Evolutionary conservation across 2,329 filamentous ascomycete species (phyloP), one percentile per base, ranked within the genome.

Genomic region (Curvularia spicifera): DNA sequence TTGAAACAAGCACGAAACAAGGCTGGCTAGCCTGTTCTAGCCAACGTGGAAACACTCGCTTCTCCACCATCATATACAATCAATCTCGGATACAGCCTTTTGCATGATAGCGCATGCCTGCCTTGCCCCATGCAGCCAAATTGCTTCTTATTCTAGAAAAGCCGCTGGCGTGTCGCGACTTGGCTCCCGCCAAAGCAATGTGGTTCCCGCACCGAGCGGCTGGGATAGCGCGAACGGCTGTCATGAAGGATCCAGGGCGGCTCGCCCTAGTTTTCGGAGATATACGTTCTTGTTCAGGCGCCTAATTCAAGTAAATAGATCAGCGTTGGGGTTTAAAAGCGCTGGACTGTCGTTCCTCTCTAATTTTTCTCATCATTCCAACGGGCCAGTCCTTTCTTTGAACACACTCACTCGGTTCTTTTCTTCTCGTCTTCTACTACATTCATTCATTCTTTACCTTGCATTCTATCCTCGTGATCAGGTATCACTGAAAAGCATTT

Each of bases 381-480:
- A 61, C 61, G 51, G 63, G 62, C 65, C 62, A 68, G 67, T 65
- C 64, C 63, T 68, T 57, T 60, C 44, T 49, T 60, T 50, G 28
- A 56, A 59, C 64, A 58, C 62, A 61, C 60, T 68, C 63, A 46
- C 66, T 68, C 50, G 9, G 12, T 37, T 55, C 49, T 42, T 51
- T 53, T 37, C 33, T 37, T 37, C 33, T 37, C 15, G 33, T 37
- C 33, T 53, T 51, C 26, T 35, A 47, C 53, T 42, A 57, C 57
- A 58, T 60, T 61, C 59, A 53, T 50, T 58, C 59, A 18, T 18
- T 18, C 18, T 57, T 53, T 60, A 57, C 47, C 43, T 55, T 60
- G 60, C 63, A 59, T 66, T 68, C 64, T 31, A 56, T 65, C 60
- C 42, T 47, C 43, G 63, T 70, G 67, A 69, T 70, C 67, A 56